Conservation (phyloP, 2,329 filamentous ascomycete genomes). For the Sclerotinia glacialis region DNA sequence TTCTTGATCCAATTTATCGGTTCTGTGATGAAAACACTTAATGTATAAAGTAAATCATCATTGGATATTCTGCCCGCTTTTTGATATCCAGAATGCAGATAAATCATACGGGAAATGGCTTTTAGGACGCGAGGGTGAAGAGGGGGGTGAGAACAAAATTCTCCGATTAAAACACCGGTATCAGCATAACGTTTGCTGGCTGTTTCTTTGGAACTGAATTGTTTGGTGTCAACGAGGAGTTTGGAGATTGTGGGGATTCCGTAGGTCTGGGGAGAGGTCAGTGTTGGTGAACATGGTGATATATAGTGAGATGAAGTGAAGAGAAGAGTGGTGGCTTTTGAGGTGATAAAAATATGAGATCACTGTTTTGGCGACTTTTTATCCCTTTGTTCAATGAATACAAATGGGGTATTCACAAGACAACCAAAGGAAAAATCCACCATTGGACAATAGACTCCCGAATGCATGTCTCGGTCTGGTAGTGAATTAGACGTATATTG, state of each 20-base stretch:
- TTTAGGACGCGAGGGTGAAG: constrained; percentile 43
- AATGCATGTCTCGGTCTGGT: background rate
- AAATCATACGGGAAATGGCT: constrained; percentile 64
- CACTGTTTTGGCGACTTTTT: background rate
- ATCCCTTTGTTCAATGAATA: background rate
- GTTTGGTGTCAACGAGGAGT: constrained; percentile 49
- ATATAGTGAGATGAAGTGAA: background rate
- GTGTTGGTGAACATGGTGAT: constrained; percentile 2
- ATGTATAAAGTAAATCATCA: constrained; percentile 63
- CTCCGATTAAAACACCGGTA: constrained; percentile 31
- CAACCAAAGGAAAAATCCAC: background rate
- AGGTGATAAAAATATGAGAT: background rate
- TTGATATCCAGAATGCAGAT: constrained; percentile 57
- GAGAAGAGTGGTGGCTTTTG: background rate
- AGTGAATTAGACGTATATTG: background rate
- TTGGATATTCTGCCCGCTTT: constrained; percentile 58
- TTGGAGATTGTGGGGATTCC: constrained; percentile 54
- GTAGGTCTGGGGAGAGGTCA: constrained; percentile 45
- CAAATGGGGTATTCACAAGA: background rate
- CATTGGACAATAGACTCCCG: background rate
- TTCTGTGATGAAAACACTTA: constrained; percentile 64
- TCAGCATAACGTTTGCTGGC: constrained; percentile 45
- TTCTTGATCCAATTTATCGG: constrained; percentile 60
- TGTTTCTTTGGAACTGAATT: constrained; percentile 47
- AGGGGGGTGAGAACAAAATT: constrained; percentile 31